Base-by-base conservation (phyloP, 2,329 filamentous ascomycete genomes). In the Zymoseptoria crescenta region DNA sequence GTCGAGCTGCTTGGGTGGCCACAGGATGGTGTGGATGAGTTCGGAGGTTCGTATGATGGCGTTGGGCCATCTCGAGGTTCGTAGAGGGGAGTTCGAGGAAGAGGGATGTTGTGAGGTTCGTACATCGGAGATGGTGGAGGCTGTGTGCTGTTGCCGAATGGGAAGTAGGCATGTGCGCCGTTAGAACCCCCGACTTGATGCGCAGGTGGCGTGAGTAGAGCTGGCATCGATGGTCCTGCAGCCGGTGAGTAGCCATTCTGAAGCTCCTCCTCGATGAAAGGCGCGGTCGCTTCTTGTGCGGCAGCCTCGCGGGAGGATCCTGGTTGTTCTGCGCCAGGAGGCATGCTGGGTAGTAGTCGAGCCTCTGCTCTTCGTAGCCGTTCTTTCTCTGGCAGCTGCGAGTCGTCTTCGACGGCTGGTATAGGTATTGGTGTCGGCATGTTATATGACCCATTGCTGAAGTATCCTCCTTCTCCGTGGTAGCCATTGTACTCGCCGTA, bases 321-420 rank as follows among this genome's bases (percentile, higher is more conserved):
- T 35, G 76, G 60, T 24, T 61, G 60, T 45, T 67, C 68, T 19
- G 57, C 52, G 6, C 59, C 78, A 10, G 88, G 82, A 13, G 89
- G 92, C 67, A 86, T 86, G 69, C 91, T 96, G 1, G 93, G 93
- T 21, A 96, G 75, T 4, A 96, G 76, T 52, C 86, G 83, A 65
- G 87, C 83, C 74, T 96, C 92, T 49, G 90, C 91, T 59, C 84
- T 83, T 52, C 87, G 83, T 59, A 94, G 76, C 54, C 87, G 85
- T 60, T 95, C 87, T 73, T 96, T 96, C 64, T 97, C 94, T 10
- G 87, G 85, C 30, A 91, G 76, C 4, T 77, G 80, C 60, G 82
- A 82, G 57, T 90, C 85, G 10, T 81, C 76, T 9, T 79, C 76
- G 19, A 86, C 66, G 29, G 82, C 77, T n/a, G 87, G 85, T 4